Evolutionary conservation across 345 rosid species (phyloP).

Genomic region (Corymbia maculata): DNA sequence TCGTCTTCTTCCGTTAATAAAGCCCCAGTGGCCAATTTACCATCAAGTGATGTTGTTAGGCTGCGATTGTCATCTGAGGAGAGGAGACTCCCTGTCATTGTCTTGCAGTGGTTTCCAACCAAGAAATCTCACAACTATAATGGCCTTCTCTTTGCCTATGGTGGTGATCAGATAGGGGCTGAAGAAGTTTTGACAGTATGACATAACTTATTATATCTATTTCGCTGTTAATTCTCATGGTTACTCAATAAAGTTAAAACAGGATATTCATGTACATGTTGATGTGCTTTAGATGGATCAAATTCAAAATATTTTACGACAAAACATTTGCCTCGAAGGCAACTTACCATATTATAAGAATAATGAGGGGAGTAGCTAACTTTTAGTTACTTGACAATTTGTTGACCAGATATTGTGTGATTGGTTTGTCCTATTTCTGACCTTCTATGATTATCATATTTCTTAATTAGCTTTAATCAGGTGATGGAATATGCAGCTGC

Average conservation of each 20-base stretch:
- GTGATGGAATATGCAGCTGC: not conserved
- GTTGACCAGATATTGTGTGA: not conserved
- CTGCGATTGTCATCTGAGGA: constrained; percentile 48
- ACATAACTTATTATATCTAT: not conserved
- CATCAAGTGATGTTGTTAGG: constrained; percentile 38
- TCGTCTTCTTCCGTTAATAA: constrained; percentile 15
- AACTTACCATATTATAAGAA: not conserved
- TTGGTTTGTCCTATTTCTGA: not conserved
- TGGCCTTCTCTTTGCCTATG: constrained; percentile 54
- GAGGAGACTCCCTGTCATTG: constrained; percentile 63
- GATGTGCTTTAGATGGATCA: not conserved
- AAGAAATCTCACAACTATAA: constrained; percentile 22
- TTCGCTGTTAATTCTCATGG: not conserved
- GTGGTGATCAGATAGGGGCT: constrained; percentile 70
- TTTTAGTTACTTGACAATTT: not conserved
- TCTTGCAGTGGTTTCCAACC: constrained; percentile 49
- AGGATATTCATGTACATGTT: not conserved
- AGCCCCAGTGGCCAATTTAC: constrained; percentile 14
- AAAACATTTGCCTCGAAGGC: not conserved
- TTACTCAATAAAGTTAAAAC: not conserved
- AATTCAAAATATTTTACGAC: not conserved
- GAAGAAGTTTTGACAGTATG: constrained; percentile 63
- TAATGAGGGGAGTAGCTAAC: not conserved
- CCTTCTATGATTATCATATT: not conserved
- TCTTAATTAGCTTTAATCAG: not conserved